A percentile compares a stretch with the other conserved stretches of the same genome.
These are phyloP conservation scores for Hyphodiscus hymeniophilus DNA, from an alignment of 495 filamentous ascomycete genomes.

Conservation along the genomic window DNA sequence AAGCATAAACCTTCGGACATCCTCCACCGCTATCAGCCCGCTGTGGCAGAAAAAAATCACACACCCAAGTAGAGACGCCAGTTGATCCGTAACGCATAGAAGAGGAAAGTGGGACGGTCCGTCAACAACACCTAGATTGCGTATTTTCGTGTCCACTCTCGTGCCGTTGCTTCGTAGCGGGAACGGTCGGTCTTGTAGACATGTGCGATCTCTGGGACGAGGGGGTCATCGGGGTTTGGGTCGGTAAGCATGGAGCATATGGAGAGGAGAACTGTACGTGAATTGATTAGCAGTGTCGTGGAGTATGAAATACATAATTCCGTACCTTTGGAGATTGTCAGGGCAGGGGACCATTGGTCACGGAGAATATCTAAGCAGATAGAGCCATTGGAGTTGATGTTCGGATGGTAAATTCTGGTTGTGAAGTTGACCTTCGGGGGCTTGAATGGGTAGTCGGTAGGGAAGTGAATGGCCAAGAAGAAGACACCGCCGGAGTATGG, in stretches of 20 bases:
- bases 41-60: slow-evolving; percentile 1
- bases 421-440: slow-evolving; percentile 99
- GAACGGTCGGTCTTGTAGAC: slow-evolving; percentile 99
- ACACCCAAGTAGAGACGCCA: slow-evolving; percentile 16
- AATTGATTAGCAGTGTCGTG: neutral
- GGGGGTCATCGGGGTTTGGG: slow-evolving; percentile 96
- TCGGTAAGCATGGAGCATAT: slow-evolving; percentile 99
- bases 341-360: slow-evolving; percentile 97
- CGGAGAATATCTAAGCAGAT: slow-evolving; percentile 97
- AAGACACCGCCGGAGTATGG: slow-evolving; percentile 97
- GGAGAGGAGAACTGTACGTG: slow-evolving; percentile 68
- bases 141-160: slow-evolving; percentile 99
- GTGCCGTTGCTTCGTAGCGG: slow-evolving; percentile 90
- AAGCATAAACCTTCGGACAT: neutral
- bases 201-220: slow-evolving; percentile 97
- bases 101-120: slow-evolving; percentile 8
- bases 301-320: slow-evolving; percentile 1
- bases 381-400: slow-evolving; percentile 99
- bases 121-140: slow-evolving; percentile 53
- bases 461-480: slow-evolving; percentile 97
- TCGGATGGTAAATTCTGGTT: slow-evolving; percentile 98
- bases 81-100: slow-evolving; percentile 18
- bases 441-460: slow-evolving; percentile 99
- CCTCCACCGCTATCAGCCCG: neutral
- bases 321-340: slow-evolving; percentile 97